Conservation (phyloP, 169 alveolate genomes). For the Theileria equi region DNA sequence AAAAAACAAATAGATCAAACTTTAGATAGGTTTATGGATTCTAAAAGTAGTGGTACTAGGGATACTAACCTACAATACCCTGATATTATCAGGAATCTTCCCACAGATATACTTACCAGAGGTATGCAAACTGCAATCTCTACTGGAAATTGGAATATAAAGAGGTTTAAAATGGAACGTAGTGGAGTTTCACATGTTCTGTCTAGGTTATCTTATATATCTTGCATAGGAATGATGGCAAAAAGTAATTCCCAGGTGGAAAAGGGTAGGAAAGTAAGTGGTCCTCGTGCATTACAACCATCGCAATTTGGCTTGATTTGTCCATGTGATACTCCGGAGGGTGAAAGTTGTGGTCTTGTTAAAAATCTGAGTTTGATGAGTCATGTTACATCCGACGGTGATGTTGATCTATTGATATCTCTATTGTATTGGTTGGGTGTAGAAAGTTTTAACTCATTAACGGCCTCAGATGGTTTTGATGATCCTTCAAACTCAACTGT, state of each 20-base stretch:
- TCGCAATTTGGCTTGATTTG: constrained; percentile 99
- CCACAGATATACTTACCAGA: constrained; percentile 90
- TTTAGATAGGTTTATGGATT: constrained; percentile 72
- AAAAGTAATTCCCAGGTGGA: constrained; percentile 86
- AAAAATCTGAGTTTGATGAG: constrained; percentile 96
- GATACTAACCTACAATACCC: constrained; percentile 75
- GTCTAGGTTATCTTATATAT: constrained; percentile 94
- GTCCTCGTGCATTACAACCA: constrained; percentile 99
- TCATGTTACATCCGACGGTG: constrained; percentile 96
- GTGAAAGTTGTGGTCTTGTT: constrained; percentile 98
- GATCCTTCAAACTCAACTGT: constrained; percentile 66
- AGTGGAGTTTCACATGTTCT: constrained; percentile 96
- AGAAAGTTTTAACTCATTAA: constrained; percentile 70
- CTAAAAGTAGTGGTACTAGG: constrained; percentile 55
- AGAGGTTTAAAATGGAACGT: constrained; percentile 97
- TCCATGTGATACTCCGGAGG: constrained; percentile 99
- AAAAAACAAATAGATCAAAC: constrained; percentile 85
- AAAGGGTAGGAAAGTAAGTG: constrained; percentile 92
- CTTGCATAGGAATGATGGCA: constrained; percentile 89
- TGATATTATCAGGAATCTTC: constrained; percentile 84
- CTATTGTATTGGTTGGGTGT: constrained; percentile 77
- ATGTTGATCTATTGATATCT: constrained; percentile 70
- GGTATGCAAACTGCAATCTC: constrained; percentile 94
- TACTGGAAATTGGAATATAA: constrained; percentile 98
- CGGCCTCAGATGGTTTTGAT: constrained; percentile 73